phyloP scores from a whole-genome alignment of 1,284 basidiomycete species.

The Pseudozyma sp. region DNA sequence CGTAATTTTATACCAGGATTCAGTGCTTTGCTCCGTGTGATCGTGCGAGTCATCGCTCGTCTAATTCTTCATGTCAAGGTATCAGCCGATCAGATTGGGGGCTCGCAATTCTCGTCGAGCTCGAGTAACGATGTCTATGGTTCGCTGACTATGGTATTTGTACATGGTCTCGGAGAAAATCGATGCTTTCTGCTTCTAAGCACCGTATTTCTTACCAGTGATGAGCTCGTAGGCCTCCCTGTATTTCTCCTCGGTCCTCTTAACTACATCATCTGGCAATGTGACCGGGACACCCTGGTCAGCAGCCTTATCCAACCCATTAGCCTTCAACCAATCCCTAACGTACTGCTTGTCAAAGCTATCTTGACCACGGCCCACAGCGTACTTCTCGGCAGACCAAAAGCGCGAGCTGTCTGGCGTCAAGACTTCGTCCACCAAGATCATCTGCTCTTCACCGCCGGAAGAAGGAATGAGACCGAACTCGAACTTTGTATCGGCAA shows the following conservation, averaged over 20 bases:
- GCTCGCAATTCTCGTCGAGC: too few species aligned
- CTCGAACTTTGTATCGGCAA: constrained; percentile 95
- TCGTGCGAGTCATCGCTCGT: too few species aligned
- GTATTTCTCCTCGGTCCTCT: constrained; percentile 64
- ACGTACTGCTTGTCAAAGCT: constrained; percentile 98
- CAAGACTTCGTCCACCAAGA: constrained; percentile 93
- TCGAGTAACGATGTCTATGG: neutral
- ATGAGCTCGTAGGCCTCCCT: constrained; percentile 63
- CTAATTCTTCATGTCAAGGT: too few species aligned
- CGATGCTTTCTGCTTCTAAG: too few species aligned
- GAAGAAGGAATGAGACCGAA: constrained; percentile 76
- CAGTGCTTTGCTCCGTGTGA: neutral
- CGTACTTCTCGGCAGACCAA: constrained; percentile 85
- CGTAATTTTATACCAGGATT: constrained; percentile 12
- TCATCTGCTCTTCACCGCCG: constrained; percentile 72
- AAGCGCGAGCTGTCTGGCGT: constrained; percentile 98
- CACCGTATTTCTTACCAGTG: constrained; percentile 53
- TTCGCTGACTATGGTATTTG: too few species aligned
- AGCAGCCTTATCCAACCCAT: constrained; percentile 59
- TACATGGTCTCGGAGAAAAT: too few species aligned
- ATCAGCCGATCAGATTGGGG: too few species aligned
- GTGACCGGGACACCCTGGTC: constrained; percentile 58
- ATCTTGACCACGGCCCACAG: constrained; percentile 80
- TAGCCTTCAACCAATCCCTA: constrained; percentile 78
- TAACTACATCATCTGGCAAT: constrained; percentile 62